phyloP scores from a whole-genome alignment of 2,329 filamentous ascomycete genomes.

The Verticillium nonalfalfae region DNA sequence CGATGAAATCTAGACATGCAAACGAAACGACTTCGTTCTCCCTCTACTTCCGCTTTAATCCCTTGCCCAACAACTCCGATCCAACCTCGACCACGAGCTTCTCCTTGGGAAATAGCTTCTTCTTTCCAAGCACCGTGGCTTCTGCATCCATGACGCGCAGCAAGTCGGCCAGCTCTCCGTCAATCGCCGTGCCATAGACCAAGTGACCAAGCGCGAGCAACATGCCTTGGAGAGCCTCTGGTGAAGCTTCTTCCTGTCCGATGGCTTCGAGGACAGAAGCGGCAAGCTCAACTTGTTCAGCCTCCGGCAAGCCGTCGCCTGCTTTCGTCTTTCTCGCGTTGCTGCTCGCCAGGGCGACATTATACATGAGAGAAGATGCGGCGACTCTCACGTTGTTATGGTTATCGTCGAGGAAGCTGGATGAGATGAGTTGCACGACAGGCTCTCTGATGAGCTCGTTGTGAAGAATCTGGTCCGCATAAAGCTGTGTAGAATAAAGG shows the following conservation, averaged over 20 bases:
- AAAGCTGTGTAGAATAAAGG: conserved; percentile 71
- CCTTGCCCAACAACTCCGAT: conserved; percentile 42
- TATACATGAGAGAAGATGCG: conserved; percentile 77
- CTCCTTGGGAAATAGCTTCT: conserved; percentile 49
- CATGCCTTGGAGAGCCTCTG: conserved; percentile 71
- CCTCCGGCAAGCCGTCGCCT: conserved; percentile 55
- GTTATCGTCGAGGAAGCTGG: conserved; percentile 70
- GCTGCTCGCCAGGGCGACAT: conserved; percentile 67
- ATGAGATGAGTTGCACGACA: conserved; percentile 64
- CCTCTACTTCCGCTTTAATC: conserved; percentile 27
- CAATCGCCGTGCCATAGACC: conserved; percentile 60
- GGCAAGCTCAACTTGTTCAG: conserved; percentile 72
- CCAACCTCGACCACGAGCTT: conserved; percentile 51
- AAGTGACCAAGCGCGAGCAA: conserved; percentile 71
- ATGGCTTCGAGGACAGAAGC: conserved; percentile 76
- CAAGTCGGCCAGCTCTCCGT: conserved; percentile 76
- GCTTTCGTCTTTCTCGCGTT: conserved; percentile 53
- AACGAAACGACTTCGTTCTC: background rate
- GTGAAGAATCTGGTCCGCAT: conserved; percentile 55
- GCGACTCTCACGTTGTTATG: conserved; percentile 73
- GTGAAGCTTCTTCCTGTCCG: conserved; percentile 49
- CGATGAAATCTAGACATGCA: background rate
- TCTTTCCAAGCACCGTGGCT: conserved; percentile 54
- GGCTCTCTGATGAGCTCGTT: conserved; percentile 45
- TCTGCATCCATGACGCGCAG: conserved; percentile 70